phyloP scores from a whole-genome alignment of 2,329 filamentous ascomycete genomes.

The Daldinia sp. region DNA sequence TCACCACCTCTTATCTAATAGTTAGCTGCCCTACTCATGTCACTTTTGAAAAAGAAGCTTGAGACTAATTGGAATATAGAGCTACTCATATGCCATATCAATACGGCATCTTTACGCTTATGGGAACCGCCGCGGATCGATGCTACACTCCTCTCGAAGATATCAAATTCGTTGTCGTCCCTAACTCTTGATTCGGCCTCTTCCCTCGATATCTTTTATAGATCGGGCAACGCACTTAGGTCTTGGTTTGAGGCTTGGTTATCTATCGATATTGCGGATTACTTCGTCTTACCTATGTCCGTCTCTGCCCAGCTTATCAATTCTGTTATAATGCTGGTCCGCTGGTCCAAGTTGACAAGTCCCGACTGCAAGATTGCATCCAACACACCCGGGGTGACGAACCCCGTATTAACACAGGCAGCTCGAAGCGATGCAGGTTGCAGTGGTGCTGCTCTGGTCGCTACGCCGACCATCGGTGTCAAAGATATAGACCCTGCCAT shows the following conservation, averaged over 20 bases:
- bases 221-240: constrained; percentile 60
- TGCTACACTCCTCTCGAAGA: constrained; percentile 55
- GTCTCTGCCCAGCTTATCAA: constrained; percentile 62
- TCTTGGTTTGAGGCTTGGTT: constrained; percentile 64
- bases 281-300: constrained; percentile 61
- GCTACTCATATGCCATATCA: constrained; percentile 56
- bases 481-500: constrained; percentile 55
- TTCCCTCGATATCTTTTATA: constrained; percentile 63
- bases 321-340: constrained; percentile 62
- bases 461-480: constrained; percentile 35
- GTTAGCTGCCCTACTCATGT: constrained; percentile 48
- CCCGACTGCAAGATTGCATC: constrained; percentile 46
- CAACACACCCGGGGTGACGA: not conserved
- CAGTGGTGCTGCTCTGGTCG: constrained; percentile 15
- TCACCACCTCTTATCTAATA: constrained; percentile 52
- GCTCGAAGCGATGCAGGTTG: constrained; percentile 28
- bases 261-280: constrained; percentile 57
- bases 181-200: constrained; percentile 55
- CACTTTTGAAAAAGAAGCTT: not conserved
- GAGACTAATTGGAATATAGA: constrained; percentile 46
- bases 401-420: not conserved
- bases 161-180: constrained; percentile 58
- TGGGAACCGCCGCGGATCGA: constrained; percentile 63
- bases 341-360: constrained; percentile 63
- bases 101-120: constrained; percentile 58